These are phyloP conservation scores for Durusdinium trenchii DNA, from an alignment of 73 alveolate genomes.

Conservation along the genomic window DNA sequence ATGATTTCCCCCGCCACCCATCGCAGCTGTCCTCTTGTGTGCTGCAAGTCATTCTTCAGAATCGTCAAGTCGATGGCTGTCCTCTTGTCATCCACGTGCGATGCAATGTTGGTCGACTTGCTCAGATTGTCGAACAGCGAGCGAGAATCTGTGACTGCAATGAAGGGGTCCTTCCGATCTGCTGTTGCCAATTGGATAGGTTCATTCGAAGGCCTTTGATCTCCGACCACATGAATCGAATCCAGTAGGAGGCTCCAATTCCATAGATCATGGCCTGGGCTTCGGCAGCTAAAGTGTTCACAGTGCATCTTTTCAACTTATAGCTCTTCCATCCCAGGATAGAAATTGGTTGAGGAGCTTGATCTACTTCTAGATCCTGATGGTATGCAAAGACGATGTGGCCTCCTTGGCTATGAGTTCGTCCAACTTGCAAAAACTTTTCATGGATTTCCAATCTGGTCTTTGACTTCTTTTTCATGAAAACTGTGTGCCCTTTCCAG, in stretches of 20 bases:
- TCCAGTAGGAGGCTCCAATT: background rate
- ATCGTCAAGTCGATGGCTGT: background rate
- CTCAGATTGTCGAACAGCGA: background rate
- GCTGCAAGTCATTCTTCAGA: background rate
- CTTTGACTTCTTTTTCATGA: background rate
- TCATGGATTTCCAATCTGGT: background rate
- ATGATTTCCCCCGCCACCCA: background rate
- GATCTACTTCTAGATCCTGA: background rate
- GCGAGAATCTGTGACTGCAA: background rate
- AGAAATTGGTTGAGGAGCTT: background rate
- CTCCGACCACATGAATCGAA: background rate
- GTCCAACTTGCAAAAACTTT: background rate
- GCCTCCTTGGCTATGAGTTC: background rate
- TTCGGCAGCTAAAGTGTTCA: background rate
- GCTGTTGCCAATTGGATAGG: background rate
- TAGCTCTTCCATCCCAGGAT: constrained; percentile 7
- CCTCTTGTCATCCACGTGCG: background rate
- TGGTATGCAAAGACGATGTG: background rate
- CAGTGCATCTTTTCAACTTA: background rate
- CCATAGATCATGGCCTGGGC: background rate
- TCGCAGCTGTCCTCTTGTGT: background rate
- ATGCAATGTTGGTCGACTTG: background rate
- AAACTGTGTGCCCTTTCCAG: background rate
- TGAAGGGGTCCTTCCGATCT: background rate
- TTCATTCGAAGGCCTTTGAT: background rate